These are phyloP conservation scores for Alternaria sp. DNA, from an alignment of 2,329 filamentous ascomycete genomes.

Conservation along the genomic window DNA sequence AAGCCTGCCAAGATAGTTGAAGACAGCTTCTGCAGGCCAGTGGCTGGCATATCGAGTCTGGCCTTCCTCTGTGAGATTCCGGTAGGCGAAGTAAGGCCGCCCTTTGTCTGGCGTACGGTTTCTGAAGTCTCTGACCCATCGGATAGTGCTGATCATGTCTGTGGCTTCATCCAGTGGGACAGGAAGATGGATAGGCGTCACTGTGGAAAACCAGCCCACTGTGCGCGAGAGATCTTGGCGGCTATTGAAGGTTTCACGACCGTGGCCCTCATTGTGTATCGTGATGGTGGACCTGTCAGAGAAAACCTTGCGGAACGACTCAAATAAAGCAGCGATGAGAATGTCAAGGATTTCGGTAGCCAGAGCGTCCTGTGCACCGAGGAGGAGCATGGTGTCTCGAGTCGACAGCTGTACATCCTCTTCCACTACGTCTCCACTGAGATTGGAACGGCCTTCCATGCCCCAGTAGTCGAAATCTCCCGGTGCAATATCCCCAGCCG, in stretches of 20 bases:
- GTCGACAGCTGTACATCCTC: constrained; percentile 40
- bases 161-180: constrained; percentile 30
- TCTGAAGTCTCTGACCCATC: constrained; percentile 43
- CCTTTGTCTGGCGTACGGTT: constrained; percentile 41
- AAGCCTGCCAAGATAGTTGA: constrained; percentile 43
- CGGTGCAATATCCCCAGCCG: constrained; percentile 31
- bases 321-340: constrained; percentile 42
- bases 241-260: constrained; percentile 54
- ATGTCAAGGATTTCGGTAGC: constrained; percentile 47
- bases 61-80: constrained; percentile 33
- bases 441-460: constrained; percentile 41
- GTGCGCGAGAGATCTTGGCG: constrained; percentile 57
- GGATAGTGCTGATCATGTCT: constrained; percentile 39
- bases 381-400: constrained; percentile 40
- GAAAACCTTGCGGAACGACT: constrained; percentile 55
- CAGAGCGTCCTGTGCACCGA: constrained; percentile 43
- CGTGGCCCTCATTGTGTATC: constrained; percentile 58
- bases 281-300: constrained; percentile 48
- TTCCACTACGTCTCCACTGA: constrained; percentile 41
- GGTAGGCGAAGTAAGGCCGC: constrained; percentile 40
- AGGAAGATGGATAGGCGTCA: constrained; percentile 37
- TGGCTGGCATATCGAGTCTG: constrained; percentile 34
- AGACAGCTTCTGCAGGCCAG: constrained; percentile 43
- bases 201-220: constrained; percentile 59
- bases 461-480: constrained; percentile 48